These are phyloP conservation scores for Tephrocybe sp. DNA, from an alignment of 768 basidiomycete species.

Conservation along the genomic window DNA sequence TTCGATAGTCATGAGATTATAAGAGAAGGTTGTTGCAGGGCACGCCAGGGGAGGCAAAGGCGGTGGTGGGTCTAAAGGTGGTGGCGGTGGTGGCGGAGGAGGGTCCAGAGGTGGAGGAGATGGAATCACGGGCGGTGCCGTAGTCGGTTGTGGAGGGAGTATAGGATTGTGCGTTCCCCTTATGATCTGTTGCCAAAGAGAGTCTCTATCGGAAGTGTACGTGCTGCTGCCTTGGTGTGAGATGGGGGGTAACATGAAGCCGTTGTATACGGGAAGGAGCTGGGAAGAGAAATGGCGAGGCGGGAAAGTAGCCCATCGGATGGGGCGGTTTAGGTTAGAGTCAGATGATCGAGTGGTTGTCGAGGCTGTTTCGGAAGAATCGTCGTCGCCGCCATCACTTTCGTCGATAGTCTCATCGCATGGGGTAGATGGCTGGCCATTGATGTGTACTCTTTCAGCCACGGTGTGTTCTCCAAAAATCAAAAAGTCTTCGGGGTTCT, in stretches of 20 bases:
- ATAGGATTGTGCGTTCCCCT: slow-evolving; percentile 6
- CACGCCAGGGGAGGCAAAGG: background rate
- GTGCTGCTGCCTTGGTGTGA: slow-evolving; percentile 21
- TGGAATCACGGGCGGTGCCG: slow-evolving; percentile 16
- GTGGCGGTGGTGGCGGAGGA: slow-evolving; percentile 18
- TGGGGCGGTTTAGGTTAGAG: slow-evolving; percentile 6
- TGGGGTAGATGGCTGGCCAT: slow-evolving; percentile 4
- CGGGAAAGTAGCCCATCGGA: slow-evolving; percentile 68
- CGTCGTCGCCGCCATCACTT: background rate
- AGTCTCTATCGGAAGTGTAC: slow-evolving; percentile 39
- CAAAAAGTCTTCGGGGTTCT: slow-evolving; percentile 25
- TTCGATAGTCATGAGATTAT: no score
- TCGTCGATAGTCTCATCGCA: background rate
- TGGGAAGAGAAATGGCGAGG: slow-evolving; percentile 56
- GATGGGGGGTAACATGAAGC: slow-evolving; percentile 35
- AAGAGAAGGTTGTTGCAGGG: background rate
- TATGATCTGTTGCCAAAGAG: slow-evolving; percentile 41
- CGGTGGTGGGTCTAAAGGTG: slow-evolving; percentile 19
- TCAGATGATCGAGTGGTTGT: slow-evolving; percentile 2
- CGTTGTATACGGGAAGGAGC: slow-evolving; percentile 53
- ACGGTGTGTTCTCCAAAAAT: slow-evolving; percentile 39
- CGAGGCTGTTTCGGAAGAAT: background rate
- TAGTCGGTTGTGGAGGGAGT: no score
- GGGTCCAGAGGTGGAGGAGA: slow-evolving; percentile 20
- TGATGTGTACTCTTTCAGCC: slow-evolving; percentile 35